Base-by-base conservation (phyloP, 2,329 filamentous ascomycete genomes). In the Aspergillus fumigatiaffinis region DNA sequence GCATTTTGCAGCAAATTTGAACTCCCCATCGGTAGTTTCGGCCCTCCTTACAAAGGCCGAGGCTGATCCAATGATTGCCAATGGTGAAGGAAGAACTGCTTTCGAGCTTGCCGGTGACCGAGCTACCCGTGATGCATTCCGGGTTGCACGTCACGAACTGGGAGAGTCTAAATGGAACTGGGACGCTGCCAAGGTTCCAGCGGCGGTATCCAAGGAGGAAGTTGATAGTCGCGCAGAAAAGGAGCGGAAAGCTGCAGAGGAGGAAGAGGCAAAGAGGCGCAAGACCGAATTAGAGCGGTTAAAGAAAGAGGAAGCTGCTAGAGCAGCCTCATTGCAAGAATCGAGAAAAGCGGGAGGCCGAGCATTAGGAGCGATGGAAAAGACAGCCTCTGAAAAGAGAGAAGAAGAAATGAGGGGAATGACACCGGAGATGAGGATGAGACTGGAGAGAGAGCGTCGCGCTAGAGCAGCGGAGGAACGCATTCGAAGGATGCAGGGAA, bases 391-490 rank as follows among this genome's bases (percentile, higher is more conserved):
- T 66, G 91, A 97, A 72, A 86, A 84, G 69, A 83, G 92, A 61
- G 89, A 93, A 69, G 91, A 95, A 69, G 92, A 97, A 73, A 83
- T 84, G 51, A 85, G 91, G 61, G 92, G 93, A 0, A 80, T 97
- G 77, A 95, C 90, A 46, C 87, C 91, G 0, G 93, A 97, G 76
- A 92, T 94, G 84, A 85, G 87, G 71, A 84, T 87, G 83, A 86
- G 84, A 71, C 74, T 97, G 54, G 94, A 97, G 73, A 81, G 94
- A 65, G 94, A 99, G 76, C 82, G 92, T 66, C 87, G 93, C 68
- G 94, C 94, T 3, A 85, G 93, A 66, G 94, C 94, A 8, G 93
- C 92, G 0, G 94, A 97, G 76, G 92, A 93, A 77, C 85, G 93
- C 69, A 82, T 97, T 58, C 86, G 83, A 75, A 82, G 82, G 67